Base-by-base conservation (phyloP, 805 yeast genomes). In the Lipomyces kockii region DNA sequence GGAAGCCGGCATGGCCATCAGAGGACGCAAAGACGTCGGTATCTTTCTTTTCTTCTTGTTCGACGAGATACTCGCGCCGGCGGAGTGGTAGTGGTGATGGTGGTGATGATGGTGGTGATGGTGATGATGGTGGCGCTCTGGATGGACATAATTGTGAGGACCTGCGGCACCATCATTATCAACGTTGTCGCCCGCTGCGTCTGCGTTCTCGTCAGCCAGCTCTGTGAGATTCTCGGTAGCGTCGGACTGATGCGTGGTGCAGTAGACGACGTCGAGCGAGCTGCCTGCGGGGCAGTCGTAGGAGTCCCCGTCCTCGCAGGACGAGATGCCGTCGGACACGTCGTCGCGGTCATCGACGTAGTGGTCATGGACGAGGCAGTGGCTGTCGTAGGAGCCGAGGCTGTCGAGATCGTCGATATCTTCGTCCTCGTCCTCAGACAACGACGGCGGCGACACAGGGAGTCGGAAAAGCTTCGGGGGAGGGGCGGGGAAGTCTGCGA, bases 21-120 rank as follows among this genome's bases (percentile, higher is more conserved):
- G 39, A 3, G 64, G 60, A 7, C 65, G 58, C 35, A 57, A 34
- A 8, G 65, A 58, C 14, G 70, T 37, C 20, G 70, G 70, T 11
- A 67, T 63, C 52, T 67, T 67, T 39, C 70, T 58, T 37, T 67
- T 67, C 29, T 67, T 67, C 60, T 66, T 66, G 60, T 66, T 66
- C 29, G 61, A 54, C 39, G 68, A 14, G 34, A 29, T 14, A 6
- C 4, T 22, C 34, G 52, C 35, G 3, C 20, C 62, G 46, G 54
- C 32, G 12, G 56, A 58, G n/a, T 25, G 43, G 34, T 62, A 52
- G 22, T 39, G 34, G 49, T 34, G 57, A n/a, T 62, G 66, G 11
- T 32, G 66, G 29, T 14, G 52, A 35, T 54, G 56, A 22, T 59
- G 59, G 43, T 60, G 66, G 7, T 59, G 59, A 6, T 60, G 66